A percentile compares a stretch with the other conserved stretches of the same genome.
Conservation (phyloP, 495 filamentous ascomycete species). For the Copromyces sp. region DNA sequence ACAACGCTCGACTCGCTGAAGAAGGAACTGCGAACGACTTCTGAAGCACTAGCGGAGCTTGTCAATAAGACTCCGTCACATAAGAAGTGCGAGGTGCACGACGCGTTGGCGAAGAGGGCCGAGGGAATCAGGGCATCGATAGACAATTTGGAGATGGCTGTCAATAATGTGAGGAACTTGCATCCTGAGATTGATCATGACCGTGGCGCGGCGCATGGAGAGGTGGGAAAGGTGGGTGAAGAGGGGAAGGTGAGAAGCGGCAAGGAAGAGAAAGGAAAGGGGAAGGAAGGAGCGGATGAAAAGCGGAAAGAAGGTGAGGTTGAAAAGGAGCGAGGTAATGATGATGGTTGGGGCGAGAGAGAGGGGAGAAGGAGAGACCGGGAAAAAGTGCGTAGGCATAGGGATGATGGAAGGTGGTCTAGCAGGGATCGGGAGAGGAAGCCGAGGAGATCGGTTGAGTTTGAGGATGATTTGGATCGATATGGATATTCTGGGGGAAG, state of each 20-base stretch:
- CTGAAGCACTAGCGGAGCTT: constrained; percentile 9
- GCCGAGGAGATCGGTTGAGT: not conserved
- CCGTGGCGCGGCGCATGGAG: not conserved
- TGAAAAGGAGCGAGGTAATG: not conserved
- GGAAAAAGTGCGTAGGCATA: not conserved
- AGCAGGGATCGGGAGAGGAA: not conserved
- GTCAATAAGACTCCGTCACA: constrained; percentile 1
- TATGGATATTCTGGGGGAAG: not conserved
- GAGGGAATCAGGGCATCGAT: constrained; percentile 12
- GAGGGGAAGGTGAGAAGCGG: not conserved
- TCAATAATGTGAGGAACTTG: constrained; percentile 22
- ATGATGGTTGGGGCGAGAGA: not conserved
- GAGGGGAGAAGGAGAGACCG: not conserved
- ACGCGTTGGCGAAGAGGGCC: constrained; percentile 11
- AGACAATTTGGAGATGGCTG: constrained; percentile 8
- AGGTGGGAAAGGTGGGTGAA: not conserved
- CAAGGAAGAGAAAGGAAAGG: not conserved
- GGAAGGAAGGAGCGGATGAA: not conserved
- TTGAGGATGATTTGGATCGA: not conserved
- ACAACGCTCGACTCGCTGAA: constrained; percentile 14
- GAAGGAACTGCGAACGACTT: constrained; percentile 11
- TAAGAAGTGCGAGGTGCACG: constrained; percentile 12
- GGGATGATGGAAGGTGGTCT: not conserved
- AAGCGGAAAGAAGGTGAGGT: not conserved
- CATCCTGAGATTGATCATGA: constrained; percentile 7